Evolutionary conservation across 2,329 filamentous ascomycete genomes (phyloP), one percentile per base, ranked within the genome.

Genomic region (Epichloe typhina): DNA sequence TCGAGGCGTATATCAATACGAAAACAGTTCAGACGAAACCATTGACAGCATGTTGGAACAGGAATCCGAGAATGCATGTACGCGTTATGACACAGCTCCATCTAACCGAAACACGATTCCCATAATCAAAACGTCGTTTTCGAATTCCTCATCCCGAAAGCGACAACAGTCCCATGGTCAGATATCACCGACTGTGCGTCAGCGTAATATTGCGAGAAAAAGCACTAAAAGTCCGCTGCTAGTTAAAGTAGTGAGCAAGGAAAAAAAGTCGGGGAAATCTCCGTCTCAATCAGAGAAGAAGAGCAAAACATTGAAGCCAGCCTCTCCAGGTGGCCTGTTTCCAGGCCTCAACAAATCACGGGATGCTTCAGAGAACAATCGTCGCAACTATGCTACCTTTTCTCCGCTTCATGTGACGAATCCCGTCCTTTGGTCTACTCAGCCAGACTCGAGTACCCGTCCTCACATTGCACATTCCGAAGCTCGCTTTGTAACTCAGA

Each of bases 1-100:
- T 12, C 13, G 19, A 13, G 31, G 4, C 13, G 21, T 37, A 7
- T 26, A 21, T 36, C 42, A 43, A 19, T 42, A 41, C 19, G 46
- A 42, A n/a, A 35, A 38, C 12, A 31, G 19, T n/a, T 51, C 49
- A 15, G 52, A 49, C 38, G 46, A 51, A 15, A 33, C 46, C 4
- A 15, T 35, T 31, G 42, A 51, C 19, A 48, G 50, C 33, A 13
- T 8, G 3, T 23, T 23, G 36, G 15, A 21, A 36, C 6, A 23
- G 4, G 8, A 9, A 11, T 15, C 46, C 13, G 37, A 31, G 12
- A 11, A 46, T 31, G 38, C 40, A 36, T 12, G 8, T 15, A 48
- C 6, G 3, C 11, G 13, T n/a, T 17, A n/a, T 6, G 39, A 48
- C 5, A 36, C 38, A 17, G 36, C 17, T 42, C 17, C 39, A 11